A percentile compares a stretch with the other conserved stretches of the same genome.
These are phyloP conservation scores for Lunasporangiospora selenospora DNA, from an alignment of 192 early-diverging fungal genomes.

Conservation along the genomic window DNA sequence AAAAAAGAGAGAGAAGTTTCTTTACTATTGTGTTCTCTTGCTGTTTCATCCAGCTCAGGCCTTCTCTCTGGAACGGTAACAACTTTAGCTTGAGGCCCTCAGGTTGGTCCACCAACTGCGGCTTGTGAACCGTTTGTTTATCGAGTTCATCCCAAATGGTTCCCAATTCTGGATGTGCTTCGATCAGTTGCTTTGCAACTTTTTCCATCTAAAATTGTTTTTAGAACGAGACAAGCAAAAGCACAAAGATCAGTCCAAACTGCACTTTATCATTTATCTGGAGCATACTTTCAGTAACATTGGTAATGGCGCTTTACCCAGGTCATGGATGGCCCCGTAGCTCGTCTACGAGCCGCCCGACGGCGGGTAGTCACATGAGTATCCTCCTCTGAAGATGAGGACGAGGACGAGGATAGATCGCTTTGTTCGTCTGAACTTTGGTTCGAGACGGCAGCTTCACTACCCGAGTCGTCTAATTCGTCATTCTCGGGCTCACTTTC, in stretches of 20 bases:
- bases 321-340: no score
- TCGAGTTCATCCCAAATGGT: conserved; percentile 68
- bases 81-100: conserved; percentile 71
- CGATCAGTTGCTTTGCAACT: conserved; percentile 32
- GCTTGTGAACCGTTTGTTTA: conserved; percentile 27
- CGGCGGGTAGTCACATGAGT: no score
- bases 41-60: conserved; percentile 81
- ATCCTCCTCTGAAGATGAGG: no score
- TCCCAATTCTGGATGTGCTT: conserved; percentile 64
- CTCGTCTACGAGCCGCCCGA: no score
- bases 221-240: no score
- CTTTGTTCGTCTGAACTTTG: no score
- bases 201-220: conserved; percentile 50
- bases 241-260: no score
- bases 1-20: background rate
- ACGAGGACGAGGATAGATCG: no score
- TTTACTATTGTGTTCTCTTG: conserved; percentile 68
- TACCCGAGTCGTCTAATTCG: conserved; percentile 1
- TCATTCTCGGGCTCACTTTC: conserved; percentile 5
- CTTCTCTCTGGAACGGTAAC: conserved; percentile 89
- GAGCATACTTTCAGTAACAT: no score
- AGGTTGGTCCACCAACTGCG: conserved; percentile 67
- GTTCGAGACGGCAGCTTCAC: no score
- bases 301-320: no score
- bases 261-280: no score